Percentiles rank a stretch among this genome's conserved stretches.
Conservation (phyloP, 1,284 basidiomycete species). For the Pseudozyma thailandica region DNA sequence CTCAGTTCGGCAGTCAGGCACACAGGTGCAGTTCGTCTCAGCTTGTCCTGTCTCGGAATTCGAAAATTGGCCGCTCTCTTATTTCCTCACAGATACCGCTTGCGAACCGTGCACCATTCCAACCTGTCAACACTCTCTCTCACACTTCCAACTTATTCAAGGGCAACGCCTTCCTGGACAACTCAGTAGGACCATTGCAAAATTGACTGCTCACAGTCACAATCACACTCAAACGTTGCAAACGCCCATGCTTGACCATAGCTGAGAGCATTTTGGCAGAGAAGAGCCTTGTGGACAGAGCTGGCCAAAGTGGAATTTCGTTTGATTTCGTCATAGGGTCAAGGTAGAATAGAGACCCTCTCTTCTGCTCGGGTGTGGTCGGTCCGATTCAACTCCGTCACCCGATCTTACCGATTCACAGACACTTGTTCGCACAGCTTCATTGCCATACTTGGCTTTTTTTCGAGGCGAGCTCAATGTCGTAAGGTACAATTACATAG, state of each 20-base stretch:
- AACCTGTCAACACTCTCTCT: too few relatives aligned
- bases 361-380: slow-evolving; percentile 6
- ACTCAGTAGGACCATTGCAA: too few relatives aligned
- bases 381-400: background rate
- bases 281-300: too few relatives aligned
- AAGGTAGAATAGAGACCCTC: too few relatives aligned
- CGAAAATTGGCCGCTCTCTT: background rate
- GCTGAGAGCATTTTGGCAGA: background rate
- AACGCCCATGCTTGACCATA: too few relatives aligned
- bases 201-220: too few relatives aligned
- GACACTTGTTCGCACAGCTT: background rate
- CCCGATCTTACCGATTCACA: background rate
- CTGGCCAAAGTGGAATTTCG: slow-evolving; percentile 5
- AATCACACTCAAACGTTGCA: too few relatives aligned
- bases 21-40: background rate
- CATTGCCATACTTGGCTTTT: too few relatives aligned
- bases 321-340: slow-evolving; percentile 19
- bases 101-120: background rate
- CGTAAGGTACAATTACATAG: background rate
- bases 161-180: too few relatives aligned
- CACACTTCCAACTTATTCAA: too few relatives aligned
- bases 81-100: background rate
- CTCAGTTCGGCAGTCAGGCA: background rate
- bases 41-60: background rate
- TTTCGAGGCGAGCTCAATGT: too few relatives aligned